Conservation (phyloP, 164 flowering plant species). For the Cinnamomum chago region DNA sequence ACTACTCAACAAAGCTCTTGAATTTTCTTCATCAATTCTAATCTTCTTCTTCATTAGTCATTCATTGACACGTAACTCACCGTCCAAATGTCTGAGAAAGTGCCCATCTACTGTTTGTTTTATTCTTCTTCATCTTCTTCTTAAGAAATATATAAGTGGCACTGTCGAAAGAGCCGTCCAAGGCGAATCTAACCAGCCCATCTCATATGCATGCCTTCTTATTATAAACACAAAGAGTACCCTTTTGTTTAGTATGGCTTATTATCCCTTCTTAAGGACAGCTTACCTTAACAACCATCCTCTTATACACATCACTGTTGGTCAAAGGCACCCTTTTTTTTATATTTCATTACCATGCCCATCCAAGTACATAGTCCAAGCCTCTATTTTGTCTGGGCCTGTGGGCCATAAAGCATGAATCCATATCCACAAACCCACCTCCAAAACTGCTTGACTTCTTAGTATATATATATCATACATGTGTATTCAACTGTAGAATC, state of each 20-base stretch:
- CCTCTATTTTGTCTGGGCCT: too few species aligned
- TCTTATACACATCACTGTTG: background rate
- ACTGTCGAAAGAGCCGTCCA: constrained; percentile 1
- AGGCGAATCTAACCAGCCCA: background rate
- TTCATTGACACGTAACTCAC: background rate
- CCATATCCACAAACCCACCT: background rate
- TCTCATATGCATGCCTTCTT: background rate
- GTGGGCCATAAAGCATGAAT: too few species aligned
- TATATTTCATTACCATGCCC: too few species aligned
- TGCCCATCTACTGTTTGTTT: too few species aligned
- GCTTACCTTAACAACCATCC: background rate
- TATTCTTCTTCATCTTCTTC: too few species aligned
- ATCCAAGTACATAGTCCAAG: too few species aligned
- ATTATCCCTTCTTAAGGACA: background rate
- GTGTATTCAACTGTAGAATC: too few species aligned
- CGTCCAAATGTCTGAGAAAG: background rate
- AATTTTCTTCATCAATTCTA: background rate
- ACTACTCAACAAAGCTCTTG: too few species aligned
- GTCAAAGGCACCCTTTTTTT: too few species aligned
- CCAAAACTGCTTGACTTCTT: background rate
- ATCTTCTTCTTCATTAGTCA: too few species aligned
- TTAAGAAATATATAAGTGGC: background rate
- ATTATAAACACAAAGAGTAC: background rate
- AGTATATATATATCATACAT: too few species aligned
- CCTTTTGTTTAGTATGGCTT: background rate